Conservation (phyloP, 805 yeast genomes). For the Cyberlindnera suaveolens region DNA sequence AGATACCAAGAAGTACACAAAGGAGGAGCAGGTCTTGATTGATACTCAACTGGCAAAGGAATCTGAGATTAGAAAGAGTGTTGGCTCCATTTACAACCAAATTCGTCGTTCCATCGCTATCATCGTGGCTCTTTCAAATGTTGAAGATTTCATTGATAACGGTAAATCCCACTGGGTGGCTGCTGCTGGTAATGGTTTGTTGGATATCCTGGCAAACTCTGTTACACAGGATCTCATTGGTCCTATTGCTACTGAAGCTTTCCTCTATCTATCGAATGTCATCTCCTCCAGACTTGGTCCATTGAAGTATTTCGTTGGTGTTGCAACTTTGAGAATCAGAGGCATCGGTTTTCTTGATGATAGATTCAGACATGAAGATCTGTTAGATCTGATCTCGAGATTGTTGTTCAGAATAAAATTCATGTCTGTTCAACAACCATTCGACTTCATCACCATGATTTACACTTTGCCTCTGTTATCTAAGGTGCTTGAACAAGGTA, state of each 20-base stretch:
- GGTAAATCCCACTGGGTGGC: slow-evolving; percentile 71
- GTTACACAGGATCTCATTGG: slow-evolving; percentile 35
- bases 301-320: slow-evolving; percentile 52
- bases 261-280: slow-evolving; percentile 47
- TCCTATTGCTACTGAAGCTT: slow-evolving; percentile 39
- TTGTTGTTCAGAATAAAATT: slow-evolving; percentile 73
- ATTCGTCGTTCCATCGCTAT: slow-evolving; percentile 47
- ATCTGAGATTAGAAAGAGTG: slow-evolving; percentile 41
- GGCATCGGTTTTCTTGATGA: slow-evolving; percentile 40
- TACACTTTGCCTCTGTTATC: slow-evolving; percentile 73
- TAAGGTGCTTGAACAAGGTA: slow-evolving; percentile 63
- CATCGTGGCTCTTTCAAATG: slow-evolving; percentile 45
- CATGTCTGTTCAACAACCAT: slow-evolving; percentile 62
- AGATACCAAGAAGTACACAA: slow-evolving; percentile 52
- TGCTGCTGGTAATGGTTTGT: slow-evolving; percentile 45
- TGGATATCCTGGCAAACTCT: slow-evolving; percentile 36
- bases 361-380: slow-evolving; percentile 42
- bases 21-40: slow-evolving; percentile 66
- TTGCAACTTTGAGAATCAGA: slow-evolving; percentile 59
- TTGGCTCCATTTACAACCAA: slow-evolving; percentile 32
- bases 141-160: slow-evolving; percentile 49
- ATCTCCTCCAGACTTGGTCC: slow-evolving; percentile 46
- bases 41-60: slow-evolving; percentile 63
- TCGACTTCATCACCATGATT: slow-evolving; percentile 62
- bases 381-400: slow-evolving; percentile 51